These are phyloP conservation scores for Saitozyma sp. DNA, from an alignment of 768 basidiomycete genomes.

Conservation along the genomic window DNA sequence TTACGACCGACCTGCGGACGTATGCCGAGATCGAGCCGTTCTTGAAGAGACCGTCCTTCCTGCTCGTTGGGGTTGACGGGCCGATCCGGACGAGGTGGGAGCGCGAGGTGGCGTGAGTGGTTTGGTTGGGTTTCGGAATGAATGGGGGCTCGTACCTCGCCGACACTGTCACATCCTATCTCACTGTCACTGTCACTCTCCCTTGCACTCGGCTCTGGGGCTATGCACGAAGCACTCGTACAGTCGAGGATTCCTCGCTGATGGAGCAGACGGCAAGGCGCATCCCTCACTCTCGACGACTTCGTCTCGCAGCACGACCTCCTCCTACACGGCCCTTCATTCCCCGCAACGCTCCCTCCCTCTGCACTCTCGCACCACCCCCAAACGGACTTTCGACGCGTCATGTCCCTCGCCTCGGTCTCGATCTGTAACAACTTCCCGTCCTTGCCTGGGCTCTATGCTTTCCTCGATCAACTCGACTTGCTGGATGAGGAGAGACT, in stretches of 20 bases:
- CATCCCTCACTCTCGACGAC: constrained; percentile 59
- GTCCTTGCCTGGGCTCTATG: constrained; percentile 55
- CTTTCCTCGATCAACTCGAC: constrained; percentile 68
- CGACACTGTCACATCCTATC: too few species aligned
- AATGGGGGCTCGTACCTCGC: too few species aligned
- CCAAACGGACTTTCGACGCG: constrained; percentile 35
- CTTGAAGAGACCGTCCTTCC: constrained; percentile 82
- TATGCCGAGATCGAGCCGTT: constrained; percentile 66
- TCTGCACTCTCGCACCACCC: constrained; percentile 19
- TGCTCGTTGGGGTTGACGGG: constrained; percentile 80
- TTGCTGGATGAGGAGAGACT: constrained; percentile 71
- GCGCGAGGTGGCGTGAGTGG: constrained; percentile 52
- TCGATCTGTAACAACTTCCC: constrained; percentile 49
- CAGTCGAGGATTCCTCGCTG: not conserved
- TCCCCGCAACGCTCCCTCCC: constrained; percentile 13
- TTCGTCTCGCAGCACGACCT: constrained; percentile 75
- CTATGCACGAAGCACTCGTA: not conserved
- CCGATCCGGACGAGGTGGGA: constrained; percentile 70
- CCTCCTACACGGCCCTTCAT: constrained; percentile 51
- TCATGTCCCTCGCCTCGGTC: constrained; percentile 44
- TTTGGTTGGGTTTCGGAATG: constrained; percentile 25
- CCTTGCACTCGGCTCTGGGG: not conserved
- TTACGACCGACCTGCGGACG: constrained; percentile 69
- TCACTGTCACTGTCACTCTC: not conserved
- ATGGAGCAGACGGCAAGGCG: not conserved